Conservation (phyloP, 2,329 filamentous ascomycete genomes). For the Epichloe typhina region DNA sequence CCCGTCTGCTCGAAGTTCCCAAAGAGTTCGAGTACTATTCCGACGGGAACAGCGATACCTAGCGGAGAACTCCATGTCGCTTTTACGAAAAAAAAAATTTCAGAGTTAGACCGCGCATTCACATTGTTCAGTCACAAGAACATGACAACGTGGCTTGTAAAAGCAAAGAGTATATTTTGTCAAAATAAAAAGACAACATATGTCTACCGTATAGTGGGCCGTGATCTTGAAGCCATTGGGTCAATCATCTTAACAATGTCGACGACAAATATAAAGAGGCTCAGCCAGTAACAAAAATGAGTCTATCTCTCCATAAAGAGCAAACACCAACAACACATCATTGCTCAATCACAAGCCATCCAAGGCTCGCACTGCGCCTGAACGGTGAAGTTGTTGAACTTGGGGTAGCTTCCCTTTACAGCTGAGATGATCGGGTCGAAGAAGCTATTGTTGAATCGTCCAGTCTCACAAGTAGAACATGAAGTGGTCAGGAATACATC, state of each 20-base stretch:
- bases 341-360: constrained; percentile 21
- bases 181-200: constrained; percentile 5
- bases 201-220: constrained; percentile 9
- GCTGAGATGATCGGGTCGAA: constrained; percentile 25
- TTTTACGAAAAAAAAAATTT: neutral
- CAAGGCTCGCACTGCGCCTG: constrained; percentile 25
- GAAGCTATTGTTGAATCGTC: constrained; percentile 22
- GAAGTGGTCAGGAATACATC: constrained; percentile 23
- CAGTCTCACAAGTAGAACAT: constrained; percentile 23
- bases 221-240: constrained; percentile 6
- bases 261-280: neutral
- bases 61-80: neutral
- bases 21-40: constrained; percentile 14
- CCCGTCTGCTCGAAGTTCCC: constrained; percentile 8
- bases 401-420: constrained; percentile 26
- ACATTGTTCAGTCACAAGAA: neutral
- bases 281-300: constrained; percentile 1
- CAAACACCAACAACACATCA: neutral
- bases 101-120: neutral
- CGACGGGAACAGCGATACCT: constrained; percentile 7
- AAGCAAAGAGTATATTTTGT: constrained; percentile 5
- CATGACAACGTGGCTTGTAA: neutral
- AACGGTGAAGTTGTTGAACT: constrained; percentile 24
- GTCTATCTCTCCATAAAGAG: constrained; percentile 3
- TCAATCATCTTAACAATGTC: constrained; percentile 6